Percentiles rank a stretch among this genome's conserved stretches.
These are phyloP conservation scores for Apostasia ramifera DNA, from an alignment of 106 monocot species.

Conservation along the genomic window DNA sequence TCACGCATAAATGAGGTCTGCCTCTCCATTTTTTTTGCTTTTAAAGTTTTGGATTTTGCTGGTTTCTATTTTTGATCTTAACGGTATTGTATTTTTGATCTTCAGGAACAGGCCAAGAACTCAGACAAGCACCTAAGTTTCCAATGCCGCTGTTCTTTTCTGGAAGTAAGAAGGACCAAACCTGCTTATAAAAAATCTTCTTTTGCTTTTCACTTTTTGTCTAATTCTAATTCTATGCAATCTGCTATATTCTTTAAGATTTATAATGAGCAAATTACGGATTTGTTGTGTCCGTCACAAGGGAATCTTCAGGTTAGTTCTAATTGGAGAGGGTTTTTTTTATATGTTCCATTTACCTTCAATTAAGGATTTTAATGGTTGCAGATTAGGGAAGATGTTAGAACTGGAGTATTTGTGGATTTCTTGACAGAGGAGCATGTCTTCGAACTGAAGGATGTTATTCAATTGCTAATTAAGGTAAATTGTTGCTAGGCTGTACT, in stretches of 20 bases:
- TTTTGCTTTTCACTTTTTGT: not conserved
- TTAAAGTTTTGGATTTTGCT: not conserved
- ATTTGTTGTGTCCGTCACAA: conserved; percentile 74
- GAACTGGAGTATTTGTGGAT: conserved; percentile 89
- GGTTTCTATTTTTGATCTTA: not conserved
- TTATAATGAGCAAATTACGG: conserved; percentile 98
- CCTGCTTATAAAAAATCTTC: conserved; percentile 6
- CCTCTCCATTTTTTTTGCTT: not conserved
- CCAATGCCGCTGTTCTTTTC: conserved; percentile 85
- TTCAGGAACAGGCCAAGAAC: conserved; percentile 79
- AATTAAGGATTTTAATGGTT: conserved; percentile 7
- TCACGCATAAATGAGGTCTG: conserved; percentile 73
- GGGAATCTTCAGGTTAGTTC: conserved; percentile 88
- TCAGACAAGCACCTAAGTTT: conserved; percentile 68
- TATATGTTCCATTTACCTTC: not conserved
- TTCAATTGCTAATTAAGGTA: conserved; percentile 77
- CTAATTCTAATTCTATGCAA: not conserved
- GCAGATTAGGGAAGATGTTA: conserved; percentile 94
- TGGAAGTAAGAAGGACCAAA: conserved; percentile 47
- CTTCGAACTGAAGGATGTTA: conserved; percentile 66
- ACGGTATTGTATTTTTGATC: no score
- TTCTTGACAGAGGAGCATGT: conserved; percentile 78
- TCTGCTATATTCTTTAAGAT: conserved; percentile 47
- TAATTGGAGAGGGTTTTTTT: not conserved
- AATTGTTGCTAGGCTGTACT: not conserved